Base-by-base conservation (phyloP, 768 basidiomycete species). In the Leccinum ochraceum region DNA sequence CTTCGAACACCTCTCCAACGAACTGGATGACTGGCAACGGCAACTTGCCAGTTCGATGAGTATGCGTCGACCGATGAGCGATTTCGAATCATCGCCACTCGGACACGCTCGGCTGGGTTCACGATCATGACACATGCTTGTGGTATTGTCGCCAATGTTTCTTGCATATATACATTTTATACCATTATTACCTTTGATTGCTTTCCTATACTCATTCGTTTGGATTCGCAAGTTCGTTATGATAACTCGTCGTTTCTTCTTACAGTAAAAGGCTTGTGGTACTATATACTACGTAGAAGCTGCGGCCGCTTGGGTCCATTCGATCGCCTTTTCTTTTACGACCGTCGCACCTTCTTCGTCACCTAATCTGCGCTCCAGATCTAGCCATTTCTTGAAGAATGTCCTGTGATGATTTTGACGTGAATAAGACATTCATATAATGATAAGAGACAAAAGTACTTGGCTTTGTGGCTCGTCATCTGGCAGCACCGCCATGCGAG, bases 381-480 rank as follows among this genome's bases (percentile, higher is more conserved):
- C 88, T 34, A 98, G 80, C 93, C 95, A 97, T 74, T 98, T 98
- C 77, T 99, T 99, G 84, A 99, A 98, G 75, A 98, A 89, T 30
- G 88, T 85, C 76, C 93, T 95, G 30, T 60, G 24, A 60, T 54
- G 60, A 58, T 66, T 65, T 9, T 11, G 11, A 65, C 57, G 34
- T 67, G 57, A 67, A 61, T 32, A 26, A 14, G 16, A 59, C 22
- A 20, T 17, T 22, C 3, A 20, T 34, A n/a, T 7, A 22, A 6
- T n/a, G 26, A 32, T 50, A 37, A 4, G 30, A 57, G 24, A 7
- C n/a, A 81, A 46, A n/a, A 88, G 69, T 70, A 95, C 93, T 97
- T 98, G 22, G 95, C 95, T 77, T 95, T 96, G 72, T 94, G 91
- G 69, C 87, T 92, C 13, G 94, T 96, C 82, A 97, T 89, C 71